These are phyloP conservation scores for Articulospora tetracladia DNA, from an alignment of 495 filamentous ascomycete species.

Conservation along the genomic window DNA sequence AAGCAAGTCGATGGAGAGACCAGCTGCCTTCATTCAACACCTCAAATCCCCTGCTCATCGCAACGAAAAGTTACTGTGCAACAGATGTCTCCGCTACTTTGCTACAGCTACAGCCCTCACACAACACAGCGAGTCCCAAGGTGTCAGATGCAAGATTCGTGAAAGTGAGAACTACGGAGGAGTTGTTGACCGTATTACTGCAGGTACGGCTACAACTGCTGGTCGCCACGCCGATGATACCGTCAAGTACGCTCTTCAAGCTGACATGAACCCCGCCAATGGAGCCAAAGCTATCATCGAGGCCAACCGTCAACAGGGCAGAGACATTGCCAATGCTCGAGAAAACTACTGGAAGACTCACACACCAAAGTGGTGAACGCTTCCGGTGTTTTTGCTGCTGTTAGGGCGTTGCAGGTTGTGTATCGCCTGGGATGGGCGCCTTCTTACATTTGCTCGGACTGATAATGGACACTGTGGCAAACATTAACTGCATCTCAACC, in stretches of 20 bases:
- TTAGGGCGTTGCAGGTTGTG: no score
- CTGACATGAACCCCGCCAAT: not conserved
- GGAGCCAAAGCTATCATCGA: not conserved
- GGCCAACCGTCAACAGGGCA: not conserved
- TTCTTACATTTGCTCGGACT: no score
- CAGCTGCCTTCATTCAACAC: conserved; percentile 25
- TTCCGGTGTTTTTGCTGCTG: no score
- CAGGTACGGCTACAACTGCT: conserved; percentile 9
- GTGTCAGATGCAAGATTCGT: conserved; percentile 20
- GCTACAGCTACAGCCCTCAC: conserved; percentile 25
- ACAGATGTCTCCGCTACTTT: conserved; percentile 29
- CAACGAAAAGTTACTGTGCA: conserved; percentile 27
- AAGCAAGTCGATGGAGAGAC: conserved; percentile 30
- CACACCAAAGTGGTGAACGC: no score
- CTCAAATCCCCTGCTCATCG: conserved; percentile 30
- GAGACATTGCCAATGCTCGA: not conserved
- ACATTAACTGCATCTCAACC: no score
- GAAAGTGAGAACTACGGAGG: conserved; percentile 10
- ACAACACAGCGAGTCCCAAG: conserved; percentile 32
- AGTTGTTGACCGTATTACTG: conserved; percentile 18
- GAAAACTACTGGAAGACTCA: not conserved
- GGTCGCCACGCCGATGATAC: conserved; percentile 25
- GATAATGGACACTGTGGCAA: no score
- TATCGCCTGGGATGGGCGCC: no score
- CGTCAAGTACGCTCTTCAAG: conserved; percentile 21